Evolutionary conservation across 495 filamentous ascomycete species (phyloP), one percentile per base, ranked within the genome.

Genomic region (Halenospora varia): DNA sequence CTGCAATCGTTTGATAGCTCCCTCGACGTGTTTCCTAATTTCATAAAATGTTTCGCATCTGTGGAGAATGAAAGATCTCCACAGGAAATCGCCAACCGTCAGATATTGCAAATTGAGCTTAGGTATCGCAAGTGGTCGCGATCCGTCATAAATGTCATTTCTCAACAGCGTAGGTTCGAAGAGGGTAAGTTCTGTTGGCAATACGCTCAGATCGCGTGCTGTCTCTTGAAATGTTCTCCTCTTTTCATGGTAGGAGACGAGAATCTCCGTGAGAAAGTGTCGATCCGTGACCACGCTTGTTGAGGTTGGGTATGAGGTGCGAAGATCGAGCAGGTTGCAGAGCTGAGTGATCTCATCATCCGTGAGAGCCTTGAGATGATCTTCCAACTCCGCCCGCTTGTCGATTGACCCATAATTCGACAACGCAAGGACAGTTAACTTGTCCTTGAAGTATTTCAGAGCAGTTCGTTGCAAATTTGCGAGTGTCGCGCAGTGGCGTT

Each of bases 41-140:
- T 90, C 90, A 73, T 92, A 97, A 66, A 97, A 97, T 2, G 94
- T 82, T 70, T 99, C 94, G 60, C 85, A 90, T 20, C 94, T 83
- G 66, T 96, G 89, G 2, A 97, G 79, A 22, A 94, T 78, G 63
- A 97, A 88, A 13, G 93, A 89, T 39, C 94, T 81, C 90, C 90
- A 97, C 10, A 99, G 79, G 62, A 97, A 97, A 68, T 99, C 94
- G 2, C 94, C 92, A 29, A 96, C 82, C 8, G 90, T 93, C 23
- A 99, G 80, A 68, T 99, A 97, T 64, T 97, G 94, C 41, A 99
- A 78, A 66, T 96, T 97, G 49, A 97, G 73, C 63, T 97, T 99
- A 1, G 94, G 94, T 51, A 99, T 85, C 4, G 94, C 90, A 48
- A 99, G 76, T 10, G 94, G 92, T 23, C 83, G 82, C 35, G 92